A percentile compares a stretch with the other conserved stretches of the same genome.
Conservation (phyloP, 345 rosid genomes). For the Dimocarpus longan region DNA sequence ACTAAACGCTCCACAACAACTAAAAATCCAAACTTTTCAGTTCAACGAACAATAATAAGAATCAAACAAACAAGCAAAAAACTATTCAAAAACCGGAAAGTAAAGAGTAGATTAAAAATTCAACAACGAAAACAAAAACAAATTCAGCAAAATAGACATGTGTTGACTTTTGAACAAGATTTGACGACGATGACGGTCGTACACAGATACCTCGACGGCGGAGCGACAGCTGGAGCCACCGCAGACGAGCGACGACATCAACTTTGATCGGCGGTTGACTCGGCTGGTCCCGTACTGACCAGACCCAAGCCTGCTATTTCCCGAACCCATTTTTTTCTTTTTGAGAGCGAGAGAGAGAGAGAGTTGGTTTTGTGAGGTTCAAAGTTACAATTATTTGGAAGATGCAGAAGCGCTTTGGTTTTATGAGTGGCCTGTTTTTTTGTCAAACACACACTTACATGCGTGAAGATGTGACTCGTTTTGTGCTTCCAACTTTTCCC, state of each 20-base stretch:
- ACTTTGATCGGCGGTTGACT: conserved; percentile 31
- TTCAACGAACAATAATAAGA: not conserved
- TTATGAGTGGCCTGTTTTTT: not conserved
- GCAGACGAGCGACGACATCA: conserved; percentile 45
- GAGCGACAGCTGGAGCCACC: conserved; percentile 52
- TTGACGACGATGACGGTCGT: not conserved
- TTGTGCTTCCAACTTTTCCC: not conserved
- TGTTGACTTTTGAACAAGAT: not conserved
- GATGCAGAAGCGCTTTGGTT: not conserved
- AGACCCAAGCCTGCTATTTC: conserved; percentile 47
- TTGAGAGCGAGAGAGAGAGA: not conserved
- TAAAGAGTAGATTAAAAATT: not conserved
- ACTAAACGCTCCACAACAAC: not conserved
- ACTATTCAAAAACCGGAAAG: not conserved
- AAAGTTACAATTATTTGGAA: not conserved
- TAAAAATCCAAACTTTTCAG: not conserved
- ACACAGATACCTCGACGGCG: conserved; percentile 45
- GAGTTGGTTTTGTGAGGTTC: not conserved
- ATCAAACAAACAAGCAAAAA: not conserved
- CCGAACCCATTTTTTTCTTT: conserved; percentile 51
- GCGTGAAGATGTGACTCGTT: not conserved
- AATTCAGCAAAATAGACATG: not conserved
- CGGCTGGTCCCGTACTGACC: conserved; percentile 32
- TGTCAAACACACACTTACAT: not conserved
- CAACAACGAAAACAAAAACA: not conserved